These are phyloP conservation scores for Pyrus hybrid DNA, from an alignment of 331 rosid species.

Conservation along the genomic window DNA sequence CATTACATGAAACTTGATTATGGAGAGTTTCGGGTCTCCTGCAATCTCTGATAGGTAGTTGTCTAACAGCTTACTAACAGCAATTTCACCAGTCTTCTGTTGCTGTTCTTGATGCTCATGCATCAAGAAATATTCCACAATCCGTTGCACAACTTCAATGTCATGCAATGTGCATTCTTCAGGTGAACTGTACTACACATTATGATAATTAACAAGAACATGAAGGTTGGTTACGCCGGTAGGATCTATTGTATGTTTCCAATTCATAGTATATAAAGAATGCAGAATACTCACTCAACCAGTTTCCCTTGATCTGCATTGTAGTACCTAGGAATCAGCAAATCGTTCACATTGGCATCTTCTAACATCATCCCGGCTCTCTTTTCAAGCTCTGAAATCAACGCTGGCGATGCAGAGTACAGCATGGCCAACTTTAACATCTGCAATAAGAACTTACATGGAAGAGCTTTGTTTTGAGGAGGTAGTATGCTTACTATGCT, in stretches of 20 bases:
- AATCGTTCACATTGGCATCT: constrained; percentile 78
- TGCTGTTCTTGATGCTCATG: constrained; percentile 69
- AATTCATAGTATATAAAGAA: constrained; percentile 2
- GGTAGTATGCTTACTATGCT: constrained; percentile 77
- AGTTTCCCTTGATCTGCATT: constrained; percentile 47
- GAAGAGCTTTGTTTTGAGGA: constrained; percentile 67
- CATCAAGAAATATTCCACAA: constrained; percentile 81
- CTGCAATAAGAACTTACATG: constrained; percentile 72
- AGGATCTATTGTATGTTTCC: neutral
- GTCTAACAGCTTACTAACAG: constrained; percentile 76
- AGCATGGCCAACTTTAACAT: constrained; percentile 74
- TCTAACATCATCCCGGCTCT: constrained; percentile 74
- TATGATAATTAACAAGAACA: neutral
- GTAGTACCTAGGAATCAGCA: constrained; percentile 70
- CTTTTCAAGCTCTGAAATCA: constrained; percentile 79
- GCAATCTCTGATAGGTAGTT: constrained; percentile 85
- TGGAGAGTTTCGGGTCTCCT: constrained; percentile 73
- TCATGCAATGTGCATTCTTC: constrained; percentile 67
- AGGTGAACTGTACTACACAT: constrained; percentile 29
- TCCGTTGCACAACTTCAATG: constrained; percentile 72
- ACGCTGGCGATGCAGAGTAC: constrained; percentile 77
- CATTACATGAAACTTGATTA: constrained; percentile 71
- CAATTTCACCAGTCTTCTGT: constrained; percentile 44
- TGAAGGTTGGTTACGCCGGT: neutral
- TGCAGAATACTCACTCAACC: constrained; percentile 43